Evolutionary conservation across 2,329 filamentous ascomycete genomes (phyloP), one percentile per base, ranked within the genome.

Genomic region (Colletotrichum agaves): DNA sequence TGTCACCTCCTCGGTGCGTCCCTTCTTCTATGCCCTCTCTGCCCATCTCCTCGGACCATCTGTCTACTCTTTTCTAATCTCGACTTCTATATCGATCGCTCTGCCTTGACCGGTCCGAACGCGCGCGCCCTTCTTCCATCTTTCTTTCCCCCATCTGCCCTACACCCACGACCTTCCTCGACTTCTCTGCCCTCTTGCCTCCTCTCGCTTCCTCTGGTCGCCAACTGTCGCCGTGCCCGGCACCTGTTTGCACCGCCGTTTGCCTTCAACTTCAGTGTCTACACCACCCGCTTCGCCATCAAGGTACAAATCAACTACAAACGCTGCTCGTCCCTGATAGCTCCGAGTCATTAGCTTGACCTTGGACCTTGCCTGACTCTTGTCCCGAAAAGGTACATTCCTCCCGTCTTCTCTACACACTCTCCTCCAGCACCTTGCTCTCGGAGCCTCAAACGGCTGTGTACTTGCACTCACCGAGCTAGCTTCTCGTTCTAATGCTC

Each of bases 271-370:
- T 46, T 17, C 39, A 52, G 12, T 43, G 7, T 17, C 43, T 50
- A 50, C n/a, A 33, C 15, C 46, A 33, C n/a, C 12, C 46, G 41
- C 44, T 37, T 53, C 12, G 41, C 50, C 47, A 58, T 59, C 53
- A 55, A 43, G 53, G 56, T 67, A 37, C 53, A 31, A 59, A 37
- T 23, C 53, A 61, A 55, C 43, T 57, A 41, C 55, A 57, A 62
- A 67, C 67, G 15, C 41, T 41, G 27, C 27, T 23, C 63, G 57
- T 55, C 41, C 56, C 63, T 43, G 37, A 55, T n/a, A 61, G 61
- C 62, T 67, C 69, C 70, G 62, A 71, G 70, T 71, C 70, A 71
- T 71, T 71, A 67, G 56, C 44, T 71, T 71, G 70, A 71, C 52
- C 70, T 71, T 69, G 70, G 70, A 71, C 31, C 41, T 67, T 46